Base-by-base conservation (phyloP, 2,329 filamentous ascomycete genomes). In the Colletotrichum trifolii region DNA sequence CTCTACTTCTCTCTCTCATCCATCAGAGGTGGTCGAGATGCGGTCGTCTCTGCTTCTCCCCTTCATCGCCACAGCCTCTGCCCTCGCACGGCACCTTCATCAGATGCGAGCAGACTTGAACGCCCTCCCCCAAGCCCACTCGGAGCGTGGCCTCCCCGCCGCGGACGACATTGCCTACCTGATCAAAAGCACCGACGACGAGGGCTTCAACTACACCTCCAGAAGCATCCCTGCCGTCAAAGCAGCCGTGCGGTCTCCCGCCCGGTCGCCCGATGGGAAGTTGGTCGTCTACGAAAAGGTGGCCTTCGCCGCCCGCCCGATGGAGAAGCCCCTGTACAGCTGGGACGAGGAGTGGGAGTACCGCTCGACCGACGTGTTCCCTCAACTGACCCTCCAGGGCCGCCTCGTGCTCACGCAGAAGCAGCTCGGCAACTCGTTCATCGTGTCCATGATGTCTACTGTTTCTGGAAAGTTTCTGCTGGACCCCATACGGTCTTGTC, bases 341-440 rank as follows among this genome's bases (percentile, higher is more conserved):
- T 64, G 60, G 54, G 54, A 48, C n/a, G 48, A 58, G 40, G 60
- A 59, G n/a, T 64, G 60, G 60, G 54, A 59, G 42, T 64, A 59
- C 48, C 60, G 60, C 48, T 36, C 34, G 47, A 64, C 60, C 12
- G 60, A 64, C 42, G 60, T 64, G 42, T 59, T 64, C 36, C 60
- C 60, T 36, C 60, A 47, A n/a, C 47, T 63, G 40, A 53, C 54
- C 25, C 60, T 52, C 35, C 60, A 58, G 17, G 60, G 60, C n/a
- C 54, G 60, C 8, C 54, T 63, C 13, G 54, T 53, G 15, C 50
- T 63, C 34, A 63, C 60, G 0, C 60, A 63, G 40, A 63, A 63
- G 48, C 54, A 64, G 36, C 60, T 59, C n/a, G 54, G 54, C 47
- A 64, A 64, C 54, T 59, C 60, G 8, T 64, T 54, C 47, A 59